Base-by-base conservation (phyloP, 164 flowering plant species). In the Brasenia schreberi region DNA sequence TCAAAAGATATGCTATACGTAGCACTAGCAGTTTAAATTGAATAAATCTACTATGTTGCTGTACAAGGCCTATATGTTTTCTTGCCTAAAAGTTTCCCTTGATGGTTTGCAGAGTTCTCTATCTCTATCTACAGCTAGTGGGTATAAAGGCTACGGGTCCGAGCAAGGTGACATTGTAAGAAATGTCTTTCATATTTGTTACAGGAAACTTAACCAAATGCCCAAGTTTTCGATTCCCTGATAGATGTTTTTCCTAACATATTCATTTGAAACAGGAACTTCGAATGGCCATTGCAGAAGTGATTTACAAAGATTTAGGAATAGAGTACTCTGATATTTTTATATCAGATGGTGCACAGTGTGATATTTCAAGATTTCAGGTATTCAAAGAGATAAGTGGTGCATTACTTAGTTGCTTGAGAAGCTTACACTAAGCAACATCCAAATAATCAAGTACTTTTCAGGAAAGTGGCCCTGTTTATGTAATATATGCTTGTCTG, bases 321-420 rank as follows among this genome's bases (percentile, higher is more conserved):
- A 66, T 90, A 19, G 78, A 84, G 53, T 77, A 75, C n/a, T 62
- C 69, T 0, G 98, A 93, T 66, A 73, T 90, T 62, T 93, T 93
- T 71, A 80, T 93, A 64, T 90, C 98, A 5, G 98, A 93, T 71
- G 98, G 98, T 68, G 86, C 97, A 64, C 92, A 93, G 58, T 75
- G 90, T 68, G 98, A 93, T 67, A 90, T 93, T 63, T 82, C 90
- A 39, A 87, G 98, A 42, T 79, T 90, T 67, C 98, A 93, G 90
- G 96, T 88, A 70, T n/a, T 49, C 19, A 10, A 64, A 42, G 49
- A 14, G 59, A 56, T 56, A 12, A 56, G n/a, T 11, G n/a, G 12
- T 56, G 59, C 59, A n/a, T 56, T 56, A n/a, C 12, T 12, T n/a
- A 56, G 59, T 56, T 11, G n/a, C 59, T 56, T 12, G 59, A 56